Percentiles rank a stretch among this genome's conserved stretches.
phyloP scores from a whole-genome alignment of 768 basidiomycete genomes.

The Rhizopogon sp. region DNA sequence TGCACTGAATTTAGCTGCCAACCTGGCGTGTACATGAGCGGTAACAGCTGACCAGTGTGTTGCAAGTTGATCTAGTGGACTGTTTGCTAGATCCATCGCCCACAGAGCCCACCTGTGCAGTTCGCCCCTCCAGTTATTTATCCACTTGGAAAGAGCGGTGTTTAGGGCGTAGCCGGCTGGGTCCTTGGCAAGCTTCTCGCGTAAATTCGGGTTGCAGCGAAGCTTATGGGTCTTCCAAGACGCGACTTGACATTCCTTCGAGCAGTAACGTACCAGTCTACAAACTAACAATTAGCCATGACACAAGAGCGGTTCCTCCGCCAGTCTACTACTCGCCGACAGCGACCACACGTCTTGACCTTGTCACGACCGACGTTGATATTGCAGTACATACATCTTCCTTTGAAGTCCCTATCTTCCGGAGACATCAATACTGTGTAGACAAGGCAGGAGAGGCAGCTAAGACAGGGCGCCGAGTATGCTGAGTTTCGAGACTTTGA shows the following conservation, averaged over 20 bases:
- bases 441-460: too few relatives aligned
- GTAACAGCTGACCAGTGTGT: conserved; percentile 15
- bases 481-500: too few relatives aligned
- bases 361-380: conserved; percentile 18
- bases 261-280: conserved; percentile 26
- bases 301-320: background rate
- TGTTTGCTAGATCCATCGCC: conserved; percentile 24
- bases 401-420: conserved; percentile 16
- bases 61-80: conserved; percentile 18
- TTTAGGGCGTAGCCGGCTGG: conserved; percentile 13
- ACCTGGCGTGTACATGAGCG: background rate
- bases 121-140: conserved; percentile 18
- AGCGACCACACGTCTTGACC: conserved; percentile 18
- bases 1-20: background rate
- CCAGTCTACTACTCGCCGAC: conserved; percentile 11
- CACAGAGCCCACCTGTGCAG: conserved; percentile 13
- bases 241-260: conserved; percentile 21
- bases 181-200: conserved; percentile 10
- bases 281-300: background rate
- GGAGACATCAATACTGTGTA: background rate
- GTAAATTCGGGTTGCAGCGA: conserved; percentile 9
- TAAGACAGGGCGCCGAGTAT: too few relatives aligned
- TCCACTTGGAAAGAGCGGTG: conserved; percentile 19
- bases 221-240: conserved; percentile 26
- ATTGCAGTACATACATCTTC: conserved; percentile 19